A percentile compares a stretch with the other conserved stretches of the same genome.
phyloP scores from a whole-genome alignment of 129 eudicot species.

The Escallonia rubra region DNA sequence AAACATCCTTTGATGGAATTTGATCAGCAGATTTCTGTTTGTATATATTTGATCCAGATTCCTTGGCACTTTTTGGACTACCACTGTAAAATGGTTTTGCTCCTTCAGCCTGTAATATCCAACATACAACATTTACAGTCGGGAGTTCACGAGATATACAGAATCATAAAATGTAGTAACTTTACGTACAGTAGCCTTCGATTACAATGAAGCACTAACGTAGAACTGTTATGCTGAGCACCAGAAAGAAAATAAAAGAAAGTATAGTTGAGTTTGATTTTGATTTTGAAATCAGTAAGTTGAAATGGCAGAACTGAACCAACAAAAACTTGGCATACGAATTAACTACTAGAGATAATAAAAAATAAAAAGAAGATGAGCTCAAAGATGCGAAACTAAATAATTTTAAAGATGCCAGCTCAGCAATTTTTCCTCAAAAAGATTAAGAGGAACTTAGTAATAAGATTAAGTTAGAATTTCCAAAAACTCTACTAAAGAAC shows the following conservation, averaged over 20 bases:
- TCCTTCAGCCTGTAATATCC: conserved; percentile 34
- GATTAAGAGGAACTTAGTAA: background rate
- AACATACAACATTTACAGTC: conserved; percentile 4
- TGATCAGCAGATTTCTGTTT: conserved; percentile 26
- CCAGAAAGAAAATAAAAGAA: background rate
- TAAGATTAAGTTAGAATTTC: background rate
- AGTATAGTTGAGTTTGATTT: background rate
- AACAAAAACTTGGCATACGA: too few relatives aligned
- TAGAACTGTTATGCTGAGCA: background rate
- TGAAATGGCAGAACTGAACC: too few relatives aligned
- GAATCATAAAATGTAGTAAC: background rate
- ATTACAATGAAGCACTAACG: background rate
- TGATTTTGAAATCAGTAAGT: too few relatives aligned
- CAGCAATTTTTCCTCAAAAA: background rate
- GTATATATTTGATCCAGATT: conserved; percentile 25
- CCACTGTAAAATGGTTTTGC: conserved; percentile 15
- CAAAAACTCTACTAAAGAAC: background rate
- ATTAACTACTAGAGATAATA: background rate
- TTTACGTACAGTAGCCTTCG: background rate
- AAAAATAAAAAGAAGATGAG: background rate
- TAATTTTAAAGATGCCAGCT: background rate
- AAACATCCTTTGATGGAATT: conserved; percentile 19
- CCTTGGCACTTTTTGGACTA: conserved; percentile 31
- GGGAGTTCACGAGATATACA: background rate
- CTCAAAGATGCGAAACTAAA: background rate